phyloP scores from a whole-genome alignment of 805 yeast species.

The Metschnikowia gelsemii region DNA sequence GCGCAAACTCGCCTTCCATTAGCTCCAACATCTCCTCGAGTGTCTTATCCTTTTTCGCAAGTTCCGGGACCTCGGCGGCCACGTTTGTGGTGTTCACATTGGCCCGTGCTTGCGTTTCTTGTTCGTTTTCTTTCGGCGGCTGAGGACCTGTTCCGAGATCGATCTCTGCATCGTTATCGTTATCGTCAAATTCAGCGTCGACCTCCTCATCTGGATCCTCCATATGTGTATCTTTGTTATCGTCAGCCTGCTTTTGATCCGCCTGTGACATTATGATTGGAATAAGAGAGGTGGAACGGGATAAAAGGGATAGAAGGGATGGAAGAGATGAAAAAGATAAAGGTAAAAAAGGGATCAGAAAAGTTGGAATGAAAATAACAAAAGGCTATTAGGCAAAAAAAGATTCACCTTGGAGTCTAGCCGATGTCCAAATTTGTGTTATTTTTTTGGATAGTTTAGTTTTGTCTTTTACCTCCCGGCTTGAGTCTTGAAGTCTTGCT shows the following conservation, averaged over 20 bases:
- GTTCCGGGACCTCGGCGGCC: constrained; percentile 55
- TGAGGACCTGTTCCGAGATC: constrained; percentile 6
- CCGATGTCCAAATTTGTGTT: no score
- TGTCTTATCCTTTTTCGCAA: constrained; percentile 76
- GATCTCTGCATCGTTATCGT: constrained; percentile 16
- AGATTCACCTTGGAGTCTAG: no score
- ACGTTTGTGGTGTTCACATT: no score
- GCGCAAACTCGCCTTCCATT: constrained; percentile 88
- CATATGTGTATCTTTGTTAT: constrained; percentile 6
- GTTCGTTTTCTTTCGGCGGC: background rate
- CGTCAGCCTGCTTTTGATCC: background rate
- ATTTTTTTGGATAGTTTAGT: no score
- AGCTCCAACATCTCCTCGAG: constrained; percentile 78
- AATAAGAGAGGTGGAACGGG: background rate
- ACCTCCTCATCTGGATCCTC: constrained; percentile 19
- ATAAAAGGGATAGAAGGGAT: background rate
- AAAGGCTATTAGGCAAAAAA: no score
- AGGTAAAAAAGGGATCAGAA: no score
- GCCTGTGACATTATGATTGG: constrained; percentile 1
- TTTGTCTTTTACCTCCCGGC: no score
- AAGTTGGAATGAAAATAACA: no score
- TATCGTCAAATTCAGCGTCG: constrained; percentile 27
- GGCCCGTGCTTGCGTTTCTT: background rate
- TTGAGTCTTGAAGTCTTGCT: no score
- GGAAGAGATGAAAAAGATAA: no score